Conservation (phyloP, 2,329 filamentous ascomycete genomes). For the Blastomyces silverae region DNA sequence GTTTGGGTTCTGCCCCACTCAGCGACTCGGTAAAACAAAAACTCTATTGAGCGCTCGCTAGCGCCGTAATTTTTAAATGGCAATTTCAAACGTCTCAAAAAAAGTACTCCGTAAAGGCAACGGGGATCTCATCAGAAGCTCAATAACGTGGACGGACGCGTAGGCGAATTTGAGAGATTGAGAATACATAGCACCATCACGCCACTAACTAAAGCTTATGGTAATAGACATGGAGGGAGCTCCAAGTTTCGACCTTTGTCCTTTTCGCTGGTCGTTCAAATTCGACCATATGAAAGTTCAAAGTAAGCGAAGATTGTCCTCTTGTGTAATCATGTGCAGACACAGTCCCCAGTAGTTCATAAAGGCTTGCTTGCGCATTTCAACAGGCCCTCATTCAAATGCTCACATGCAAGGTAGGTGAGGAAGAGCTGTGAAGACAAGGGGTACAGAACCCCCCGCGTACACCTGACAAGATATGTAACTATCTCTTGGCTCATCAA, state of each 20-base stretch:
- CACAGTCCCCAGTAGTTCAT: too few species aligned
- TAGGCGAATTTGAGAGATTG: not conserved
- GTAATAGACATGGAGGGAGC: too few species aligned
- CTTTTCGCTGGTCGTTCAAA: not conserved
- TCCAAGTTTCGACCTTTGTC: too few species aligned
- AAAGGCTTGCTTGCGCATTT: not conserved
- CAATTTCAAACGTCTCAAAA: not conserved
- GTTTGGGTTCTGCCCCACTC: not conserved
- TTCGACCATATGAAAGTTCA: not conserved
- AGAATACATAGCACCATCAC: too few species aligned
- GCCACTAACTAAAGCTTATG: too few species aligned
- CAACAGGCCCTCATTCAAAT: not conserved
- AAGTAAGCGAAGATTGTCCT: not conserved
- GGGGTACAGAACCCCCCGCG: not conserved
- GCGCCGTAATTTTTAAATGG: not conserved
- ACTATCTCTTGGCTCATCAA: too few species aligned
- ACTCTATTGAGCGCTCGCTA: not conserved
- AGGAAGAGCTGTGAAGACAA: not conserved
- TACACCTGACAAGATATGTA: too few species aligned
- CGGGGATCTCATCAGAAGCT: too few species aligned
- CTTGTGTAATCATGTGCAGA: too few species aligned
- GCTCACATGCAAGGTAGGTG: not conserved
- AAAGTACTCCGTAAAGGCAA: too few species aligned
- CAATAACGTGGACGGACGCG: too few species aligned
- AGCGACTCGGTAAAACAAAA: too few species aligned